Conservation (phyloP, 352 stramenopile species). For the Globisporangium apiculatum region DNA sequence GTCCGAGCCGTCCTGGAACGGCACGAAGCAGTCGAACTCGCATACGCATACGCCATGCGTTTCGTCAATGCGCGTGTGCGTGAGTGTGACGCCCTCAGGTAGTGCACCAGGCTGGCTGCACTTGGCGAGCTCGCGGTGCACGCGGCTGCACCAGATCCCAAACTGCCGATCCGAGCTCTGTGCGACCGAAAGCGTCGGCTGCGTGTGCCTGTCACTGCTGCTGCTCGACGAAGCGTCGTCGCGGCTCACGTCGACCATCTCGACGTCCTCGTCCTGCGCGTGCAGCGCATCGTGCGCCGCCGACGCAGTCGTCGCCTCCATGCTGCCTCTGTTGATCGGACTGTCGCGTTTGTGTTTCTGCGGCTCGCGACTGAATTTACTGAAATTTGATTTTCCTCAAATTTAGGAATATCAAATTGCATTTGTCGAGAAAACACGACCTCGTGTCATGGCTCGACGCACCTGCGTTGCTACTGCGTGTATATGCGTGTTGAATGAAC, state of each 20-base stretch:
- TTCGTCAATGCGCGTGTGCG: conserved; percentile 42
- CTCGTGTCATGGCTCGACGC: too few species aligned
- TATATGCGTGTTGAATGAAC: background rate
- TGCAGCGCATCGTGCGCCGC: background rate
- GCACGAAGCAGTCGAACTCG: conserved; percentile 72
- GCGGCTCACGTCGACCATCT: conserved; percentile 12
- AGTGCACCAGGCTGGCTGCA: conserved; percentile 22
- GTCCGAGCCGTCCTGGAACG: conserved; percentile 65
- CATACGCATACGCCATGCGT: conserved; percentile 28
- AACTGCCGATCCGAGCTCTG: conserved; percentile 32
- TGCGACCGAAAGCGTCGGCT: background rate
- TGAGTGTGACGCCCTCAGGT: conserved; percentile 39
- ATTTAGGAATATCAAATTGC: too few species aligned
- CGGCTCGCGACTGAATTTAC: too few species aligned
- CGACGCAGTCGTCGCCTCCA: background rate
- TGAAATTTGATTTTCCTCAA: too few species aligned
- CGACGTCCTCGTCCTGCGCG: conserved; percentile 5
- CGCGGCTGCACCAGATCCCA: conserved; percentile 64
- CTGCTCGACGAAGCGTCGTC: background rate
- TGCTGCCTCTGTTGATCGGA: conserved; percentile 2
- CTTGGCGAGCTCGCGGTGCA: conserved; percentile 71
- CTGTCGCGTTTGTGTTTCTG: too few species aligned
- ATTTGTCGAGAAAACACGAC: too few species aligned
- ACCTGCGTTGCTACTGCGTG: background rate
- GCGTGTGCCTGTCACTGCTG: conserved; percentile 6